phyloP scores from a whole-genome alignment of 2,329 filamentous ascomycete species.

The Colletotrichum sp. region DNA sequence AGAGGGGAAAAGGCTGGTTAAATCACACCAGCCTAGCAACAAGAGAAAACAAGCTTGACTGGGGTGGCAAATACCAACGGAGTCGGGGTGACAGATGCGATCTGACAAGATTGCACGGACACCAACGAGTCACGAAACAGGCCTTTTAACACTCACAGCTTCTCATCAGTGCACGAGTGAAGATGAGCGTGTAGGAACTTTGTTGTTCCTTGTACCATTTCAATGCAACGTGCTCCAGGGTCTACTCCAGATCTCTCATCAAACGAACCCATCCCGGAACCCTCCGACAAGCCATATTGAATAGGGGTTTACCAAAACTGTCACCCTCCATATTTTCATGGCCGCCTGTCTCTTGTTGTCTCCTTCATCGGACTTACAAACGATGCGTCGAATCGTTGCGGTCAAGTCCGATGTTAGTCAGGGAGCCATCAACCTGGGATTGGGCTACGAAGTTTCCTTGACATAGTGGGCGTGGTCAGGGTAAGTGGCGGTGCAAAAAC shows the following conservation, averaged over 20 bases:
- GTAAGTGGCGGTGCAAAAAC: not conserved
- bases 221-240: not conserved
- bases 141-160: not conserved
- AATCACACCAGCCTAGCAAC: not conserved
- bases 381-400: not conserved
- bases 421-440: not conserved
- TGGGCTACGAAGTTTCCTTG: not conserved
- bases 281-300: not conserved
- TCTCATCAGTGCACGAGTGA: not conserved
- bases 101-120: not conserved
- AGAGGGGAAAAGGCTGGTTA: not conserved
- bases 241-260: not conserved
- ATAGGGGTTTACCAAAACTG: not conserved
- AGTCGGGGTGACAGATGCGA: not conserved
- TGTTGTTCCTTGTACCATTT: not conserved
- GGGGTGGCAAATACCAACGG: not conserved
- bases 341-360: not conserved
- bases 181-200: rapidly evolving
- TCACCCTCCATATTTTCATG: not conserved
- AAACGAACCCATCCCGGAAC: not conserved
- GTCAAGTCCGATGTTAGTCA: not conserved
- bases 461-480: not conserved
- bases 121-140: not conserved
- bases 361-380: not conserved
- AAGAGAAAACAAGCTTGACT: not conserved